Percentiles rank a stretch among this genome's conserved stretches.
Conservation (phyloP, 768 basidiomycete genomes). For the Melanogaster broomeanus region DNA sequence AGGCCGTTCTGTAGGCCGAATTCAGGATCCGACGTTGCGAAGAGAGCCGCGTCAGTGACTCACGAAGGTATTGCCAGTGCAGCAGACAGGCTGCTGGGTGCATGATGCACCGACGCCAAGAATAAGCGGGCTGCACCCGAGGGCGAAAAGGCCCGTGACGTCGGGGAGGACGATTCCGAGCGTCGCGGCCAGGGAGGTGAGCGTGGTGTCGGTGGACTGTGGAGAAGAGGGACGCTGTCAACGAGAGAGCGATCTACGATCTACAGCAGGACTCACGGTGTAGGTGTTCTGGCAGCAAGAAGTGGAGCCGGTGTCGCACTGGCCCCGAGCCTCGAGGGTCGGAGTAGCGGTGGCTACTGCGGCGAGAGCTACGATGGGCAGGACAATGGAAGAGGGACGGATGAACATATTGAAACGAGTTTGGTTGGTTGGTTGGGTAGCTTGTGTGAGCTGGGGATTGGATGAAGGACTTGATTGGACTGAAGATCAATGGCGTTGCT, state of each 20-base stretch:
- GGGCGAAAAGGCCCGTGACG: neutral
- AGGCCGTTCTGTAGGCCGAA: conserved; percentile 8
- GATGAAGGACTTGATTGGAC: too few species aligned
- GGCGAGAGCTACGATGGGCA: too few species aligned
- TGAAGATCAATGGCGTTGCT: too few species aligned
- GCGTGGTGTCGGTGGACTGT: neutral
- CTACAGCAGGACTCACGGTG: neutral
- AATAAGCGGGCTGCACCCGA: conserved; percentile 2
- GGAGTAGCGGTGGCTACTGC: too few species aligned
- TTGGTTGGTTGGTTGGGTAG: neutral
- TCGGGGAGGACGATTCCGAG: neutral
- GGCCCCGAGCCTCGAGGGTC: too few species aligned
- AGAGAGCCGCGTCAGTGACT: too few species aligned
- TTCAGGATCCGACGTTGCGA: too few species aligned
- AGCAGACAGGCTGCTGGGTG: conserved; percentile 18
- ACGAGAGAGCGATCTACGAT: too few species aligned
- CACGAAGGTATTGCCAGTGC: conserved; percentile 11
- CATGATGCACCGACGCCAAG: conserved; percentile 4
- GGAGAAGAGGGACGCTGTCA: fast-evolving
- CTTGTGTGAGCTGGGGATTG: too few species aligned
- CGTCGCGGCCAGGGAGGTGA: neutral
- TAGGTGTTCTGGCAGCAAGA: conserved; percentile 10
- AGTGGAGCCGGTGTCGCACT: conserved; percentile 11
- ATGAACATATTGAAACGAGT: too few species aligned
- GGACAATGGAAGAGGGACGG: too few species aligned